These are phyloP conservation scores for Choiromyces venosus DNA, from an alignment of 495 filamentous ascomycete genomes.

Conservation along the genomic window DNA sequence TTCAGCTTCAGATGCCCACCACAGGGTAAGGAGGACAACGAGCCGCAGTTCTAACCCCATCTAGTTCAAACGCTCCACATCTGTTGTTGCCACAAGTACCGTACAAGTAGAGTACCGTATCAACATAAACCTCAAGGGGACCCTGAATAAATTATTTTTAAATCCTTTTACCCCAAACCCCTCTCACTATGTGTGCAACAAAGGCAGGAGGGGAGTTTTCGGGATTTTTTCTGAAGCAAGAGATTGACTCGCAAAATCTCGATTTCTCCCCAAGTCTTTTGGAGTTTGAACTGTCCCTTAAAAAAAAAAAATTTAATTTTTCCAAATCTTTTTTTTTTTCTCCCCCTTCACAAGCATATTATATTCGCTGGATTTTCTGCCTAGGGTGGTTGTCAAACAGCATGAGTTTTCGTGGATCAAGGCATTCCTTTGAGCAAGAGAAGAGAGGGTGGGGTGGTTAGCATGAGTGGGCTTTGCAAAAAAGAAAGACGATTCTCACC, in stretches of 20 bases:
- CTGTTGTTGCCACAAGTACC: neutral
- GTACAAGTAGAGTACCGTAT: neutral
- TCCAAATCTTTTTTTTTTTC: neutral
- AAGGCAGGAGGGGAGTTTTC: neutral
- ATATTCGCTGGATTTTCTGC: neutral
- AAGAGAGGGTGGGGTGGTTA: constrained; percentile 31
- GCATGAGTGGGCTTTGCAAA: constrained; percentile 21
- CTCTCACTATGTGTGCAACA: neutral
- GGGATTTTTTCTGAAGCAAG: neutral
- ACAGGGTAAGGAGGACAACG: neutral
- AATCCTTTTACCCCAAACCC: neutral
- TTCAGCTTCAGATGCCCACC: neutral
- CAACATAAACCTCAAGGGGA: neutral
- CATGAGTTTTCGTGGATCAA: constrained; percentile 10
- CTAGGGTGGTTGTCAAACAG: neutral
- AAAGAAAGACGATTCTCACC: constrained; percentile 33
- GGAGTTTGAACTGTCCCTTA: neutral
- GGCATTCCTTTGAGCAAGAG: constrained; percentile 3
- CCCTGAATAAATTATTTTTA: neutral
- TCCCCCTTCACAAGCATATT: neutral
- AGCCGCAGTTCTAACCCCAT: neutral
- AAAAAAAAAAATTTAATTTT: neutral
- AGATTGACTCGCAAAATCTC: neutral
- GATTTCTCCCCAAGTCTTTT: neutral
- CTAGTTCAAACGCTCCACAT: neutral